These are phyloP conservation scores for Yarrowia keelungensis DNA, from an alignment of 805 yeast genomes.

Conservation along the genomic window DNA sequence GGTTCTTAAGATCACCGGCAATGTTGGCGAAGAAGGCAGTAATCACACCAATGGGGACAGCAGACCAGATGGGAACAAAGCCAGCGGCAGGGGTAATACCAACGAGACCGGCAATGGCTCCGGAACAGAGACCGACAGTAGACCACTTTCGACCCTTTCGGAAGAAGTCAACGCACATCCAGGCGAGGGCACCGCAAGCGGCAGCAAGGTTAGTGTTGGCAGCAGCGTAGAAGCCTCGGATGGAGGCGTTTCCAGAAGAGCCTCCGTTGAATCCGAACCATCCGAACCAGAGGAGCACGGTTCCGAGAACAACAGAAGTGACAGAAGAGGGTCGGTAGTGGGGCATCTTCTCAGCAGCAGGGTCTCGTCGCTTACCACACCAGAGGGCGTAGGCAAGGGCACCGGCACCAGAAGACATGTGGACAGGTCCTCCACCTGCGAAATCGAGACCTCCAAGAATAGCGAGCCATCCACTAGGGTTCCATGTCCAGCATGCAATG, in stretches of 20 bases:
- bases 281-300: slow-evolving; percentile 95
- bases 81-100: slow-evolving; percentile 98
- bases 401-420: slow-evolving; percentile 91
- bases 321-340: slow-evolving; percentile 95
- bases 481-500: slow-evolving; percentile 98
- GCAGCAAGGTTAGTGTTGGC: slow-evolving; percentile 95
- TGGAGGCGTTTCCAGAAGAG: slow-evolving; percentile 89
- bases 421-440: slow-evolving; percentile 99
- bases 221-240: slow-evolving; percentile 94
- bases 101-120: slow-evolving; percentile 91
- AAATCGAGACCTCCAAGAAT: slow-evolving; percentile 87
- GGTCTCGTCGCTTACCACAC: slow-evolving; percentile 86
- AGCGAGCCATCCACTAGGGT: slow-evolving; percentile 87
- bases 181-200: slow-evolving; percentile 87
- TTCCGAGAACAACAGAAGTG: slow-evolving; percentile 87
- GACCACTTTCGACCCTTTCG: slow-evolving; percentile 93
- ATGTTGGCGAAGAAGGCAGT: slow-evolving; percentile 81
- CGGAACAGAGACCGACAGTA: slow-evolving; percentile 89
- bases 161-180: slow-evolving; percentile 90
- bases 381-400: slow-evolving; percentile 92
- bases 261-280: slow-evolving; percentile 99
- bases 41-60: slow-evolving; percentile 82
- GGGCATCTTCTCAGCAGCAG: slow-evolving; percentile 71
- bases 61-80: slow-evolving; percentile 88
- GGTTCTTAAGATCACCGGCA: slow-evolving; percentile 79